Base-by-base conservation (phyloP, 352 stramenopile species). In the Pythium phragmitis region DNA sequence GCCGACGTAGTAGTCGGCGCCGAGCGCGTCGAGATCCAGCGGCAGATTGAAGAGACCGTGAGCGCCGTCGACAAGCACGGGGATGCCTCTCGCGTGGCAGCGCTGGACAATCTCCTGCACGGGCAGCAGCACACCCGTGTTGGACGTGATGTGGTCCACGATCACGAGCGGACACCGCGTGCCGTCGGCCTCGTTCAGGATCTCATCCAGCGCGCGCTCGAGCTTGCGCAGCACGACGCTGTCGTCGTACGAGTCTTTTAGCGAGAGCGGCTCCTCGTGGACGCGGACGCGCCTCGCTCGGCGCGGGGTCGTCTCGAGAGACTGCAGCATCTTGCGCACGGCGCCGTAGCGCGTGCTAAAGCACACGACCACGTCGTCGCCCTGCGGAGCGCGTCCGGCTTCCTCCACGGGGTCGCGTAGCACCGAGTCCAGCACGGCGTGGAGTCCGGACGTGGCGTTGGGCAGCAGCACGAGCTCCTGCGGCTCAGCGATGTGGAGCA, bases 141-240 rank as follows among this genome's bases (percentile, higher is more conserved):
- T 98, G 43, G 89, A 98, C 34, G 93, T 98, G 53, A 98, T 91
- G 51, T 98, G 91, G 69, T 98, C 95, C 9, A 98, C 72, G 4
- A 98, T 68, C 2, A 96, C 79, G 0, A 98, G 76, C 12, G 67
- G 74, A 37, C 75, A 79, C 13, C 48, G 66, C 13, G 50, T 76
- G 57, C 79, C 80, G 3, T 79, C 53, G 21, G 70, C 58, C 16
- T 41, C 39, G 50, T 79, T 47, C 21, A 39, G 28, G n/a, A 62
- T 50, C 45, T 33, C 19, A 8, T 76, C 47, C 4, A 91, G 57
- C 1, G 69, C 72, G 4, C 51, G 34, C 21, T 75, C 60, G 17
- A 92, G 59, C 37, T 69, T 76, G 14, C 56, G 16, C 13, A 88
- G 36, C 41, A 92, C 74, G 3, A 68, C 71, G 0, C 68, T 63